Percentiles rank a stretch among this genome's conserved stretches.
Evolutionary conservation across 805 yeast genomes (phyloP).

Genomic region (Wickerhamiella dianesei): DNA sequence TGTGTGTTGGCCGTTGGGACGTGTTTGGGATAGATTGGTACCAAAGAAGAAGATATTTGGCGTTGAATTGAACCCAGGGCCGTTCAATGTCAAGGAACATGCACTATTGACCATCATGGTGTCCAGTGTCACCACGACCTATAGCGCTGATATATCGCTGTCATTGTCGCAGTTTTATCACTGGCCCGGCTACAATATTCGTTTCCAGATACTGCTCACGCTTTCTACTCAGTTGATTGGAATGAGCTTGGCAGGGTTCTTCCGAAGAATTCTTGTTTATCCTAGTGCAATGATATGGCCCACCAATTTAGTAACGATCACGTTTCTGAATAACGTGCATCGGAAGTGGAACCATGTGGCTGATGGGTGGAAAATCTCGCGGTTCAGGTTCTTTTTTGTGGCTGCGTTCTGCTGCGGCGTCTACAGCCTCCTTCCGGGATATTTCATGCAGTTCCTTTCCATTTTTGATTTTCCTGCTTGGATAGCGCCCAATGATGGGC

Average conservation of each 20-base stretch:
- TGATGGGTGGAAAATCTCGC: constrained; percentile 47
- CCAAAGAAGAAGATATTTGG: constrained; percentile 26
- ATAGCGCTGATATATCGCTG: constrained; percentile 43
- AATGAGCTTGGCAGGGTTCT: constrained; percentile 52
- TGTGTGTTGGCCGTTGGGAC: constrained; percentile 53
- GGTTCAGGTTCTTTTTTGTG: constrained; percentile 36
- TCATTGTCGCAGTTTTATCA: constrained; percentile 39
- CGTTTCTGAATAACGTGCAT: constrained; percentile 42
- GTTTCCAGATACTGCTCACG: constrained; percentile 40
- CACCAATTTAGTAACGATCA: constrained; percentile 42
- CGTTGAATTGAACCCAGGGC: constrained; percentile 42
- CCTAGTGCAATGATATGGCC: constrained; percentile 69
- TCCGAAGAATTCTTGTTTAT: constrained; percentile 44
- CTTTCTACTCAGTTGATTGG: constrained; percentile 53
- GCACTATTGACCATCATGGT: constrained; percentile 43
- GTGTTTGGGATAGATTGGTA: constrained; percentile 31
- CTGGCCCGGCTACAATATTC: constrained; percentile 29
- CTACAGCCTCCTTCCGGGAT: constrained; percentile 52
- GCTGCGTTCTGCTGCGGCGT: constrained; percentile 31
- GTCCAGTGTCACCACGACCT: constrained; percentile 24
- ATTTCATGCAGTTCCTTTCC: constrained; percentile 43
- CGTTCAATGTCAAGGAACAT: constrained; percentile 52
- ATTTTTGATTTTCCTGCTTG: constrained; percentile 49
- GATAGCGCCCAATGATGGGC: constrained; percentile 45
- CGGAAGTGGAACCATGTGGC: constrained; percentile 37